Base-by-base conservation (phyloP, 805 yeast genomes). In the Blastobotrys mokoenaii region DNA sequence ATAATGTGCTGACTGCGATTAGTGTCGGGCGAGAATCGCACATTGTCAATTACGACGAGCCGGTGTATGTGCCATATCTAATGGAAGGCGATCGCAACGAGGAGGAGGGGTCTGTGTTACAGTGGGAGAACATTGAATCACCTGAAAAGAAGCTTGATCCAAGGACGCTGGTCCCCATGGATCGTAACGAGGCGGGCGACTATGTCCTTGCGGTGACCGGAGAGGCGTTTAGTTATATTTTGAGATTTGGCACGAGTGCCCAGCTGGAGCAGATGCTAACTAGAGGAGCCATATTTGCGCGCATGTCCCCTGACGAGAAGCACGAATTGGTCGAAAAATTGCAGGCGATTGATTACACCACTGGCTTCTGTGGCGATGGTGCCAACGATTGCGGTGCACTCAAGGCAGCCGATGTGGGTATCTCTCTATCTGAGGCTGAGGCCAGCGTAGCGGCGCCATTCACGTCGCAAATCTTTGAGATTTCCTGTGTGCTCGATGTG, bases 261-360 rank as follows among this genome's bases (percentile, higher is more conserved):
- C 59, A 59, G 34, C 59, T 77, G 32, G 69, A 74, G 40, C 59
- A 75, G 73, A 72, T 93, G 61, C 70, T 93, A 45, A 68, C 87
- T 68, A 79, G 76, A 50, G 79, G 88, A 47, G 76, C 80, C 38
- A 76, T 93, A 3, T 93, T 81, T 67, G 97, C 99, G 0, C 73
- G 99, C 52, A 93, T 93, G 99, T 89, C 97, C 0, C 99, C 99
- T 0, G 98, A 94, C 64, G 99, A 93, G 63, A 93, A 93, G 59
- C 96, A 93, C 62, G 98, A 93, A 64, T 70, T 93, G 40, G 96
- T 93, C 31, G 89, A 84, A 56, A 86, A 83, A 60, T 67, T 93
- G 11, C 96, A 88, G 62, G 73, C 70, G 17, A 60, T 93, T 16
- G 96, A 89, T 57, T 90, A 90, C 60, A 86, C 95, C 0, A 95